Evolutionary conservation across 495 filamentous ascomycete species (phyloP), one percentile per base, ranked within the genome.

Genomic region (Penicillium angulare): DNA sequence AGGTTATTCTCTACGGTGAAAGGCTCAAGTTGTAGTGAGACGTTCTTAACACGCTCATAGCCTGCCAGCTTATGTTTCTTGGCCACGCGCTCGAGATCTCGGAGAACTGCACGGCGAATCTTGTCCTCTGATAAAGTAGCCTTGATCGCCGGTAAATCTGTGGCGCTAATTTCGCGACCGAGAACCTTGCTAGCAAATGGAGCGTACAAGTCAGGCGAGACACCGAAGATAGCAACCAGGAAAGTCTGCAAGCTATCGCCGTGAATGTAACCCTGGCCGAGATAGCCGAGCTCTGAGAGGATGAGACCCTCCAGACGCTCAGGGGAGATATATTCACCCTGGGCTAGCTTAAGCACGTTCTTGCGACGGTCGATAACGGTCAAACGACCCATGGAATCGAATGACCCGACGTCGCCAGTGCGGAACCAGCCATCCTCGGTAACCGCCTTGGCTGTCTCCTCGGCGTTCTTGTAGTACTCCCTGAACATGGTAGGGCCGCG

Each of bases 281-380:
- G 73, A 48, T 89, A 82, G 52, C 79, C 86, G 45, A 86, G 80
- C 73, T 86, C 87, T 31, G 87, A 87, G 49, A 96, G 79, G 65
- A 90, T 89, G 15, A 95, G 83, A 71, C 96, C 96, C 78, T 98
- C 93, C 61, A 98, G 86, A 24, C 92, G 88, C 74, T 98, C 93
- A 20, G 93, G 93, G 23, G 91, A 97, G 58, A 98, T 89, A 68
- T 98, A 98, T 75, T 98, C 93, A 66, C 93, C 93, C 67, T 98
- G 93, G 0, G 93, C 87, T 35, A 98, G 81, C 80, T 98, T 98
- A 63, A 98, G 85, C 13, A 97, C 88, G 69, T 98, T 97, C 86
- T 98, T 98, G 61, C 90, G 86, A 55, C 93, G 90, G 71, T 98
- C 93, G 59, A 98, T 86, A 69, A 98, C 92, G 58, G 81, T 83